phyloP scores from a whole-genome alignment of 148 eudicot species.

The Chenopodium suecicum region DNA sequence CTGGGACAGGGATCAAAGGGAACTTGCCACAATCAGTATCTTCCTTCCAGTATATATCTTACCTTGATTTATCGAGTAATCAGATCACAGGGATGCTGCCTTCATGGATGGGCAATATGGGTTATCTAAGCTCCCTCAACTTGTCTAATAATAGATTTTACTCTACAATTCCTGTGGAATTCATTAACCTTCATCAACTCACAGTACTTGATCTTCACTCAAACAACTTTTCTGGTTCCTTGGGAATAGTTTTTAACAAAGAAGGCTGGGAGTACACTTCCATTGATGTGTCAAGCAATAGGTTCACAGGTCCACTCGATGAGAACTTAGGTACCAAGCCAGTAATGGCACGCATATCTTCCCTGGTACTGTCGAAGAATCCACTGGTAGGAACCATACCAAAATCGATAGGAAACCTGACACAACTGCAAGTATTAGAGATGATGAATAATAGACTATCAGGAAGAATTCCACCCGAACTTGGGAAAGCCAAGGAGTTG shows the following conservation, averaged over 20 bases:
- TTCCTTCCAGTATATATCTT: too few species aligned
- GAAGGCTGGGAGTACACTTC: constrained; percentile 41
- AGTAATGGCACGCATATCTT: constrained; percentile 32
- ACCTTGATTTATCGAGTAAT: constrained; percentile 69
- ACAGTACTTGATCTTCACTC: constrained; percentile 61
- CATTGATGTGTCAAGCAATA: constrained; percentile 58
- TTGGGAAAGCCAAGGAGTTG: too few species aligned
- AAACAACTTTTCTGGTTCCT: constrained; percentile 51
- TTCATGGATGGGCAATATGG: constrained; percentile 72
- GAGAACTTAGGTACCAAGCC: constrained; percentile 38
- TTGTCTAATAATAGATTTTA: constrained; percentile 55
- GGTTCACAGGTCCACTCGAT: constrained; percentile 51
- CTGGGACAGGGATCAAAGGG: constrained; percentile 56
- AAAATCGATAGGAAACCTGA: constrained; percentile 50
- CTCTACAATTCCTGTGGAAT: constrained; percentile 44
- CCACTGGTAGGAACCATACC: constrained; percentile 62
- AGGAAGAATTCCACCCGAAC: constrained; percentile 16
- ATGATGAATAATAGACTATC: constrained; percentile 36
- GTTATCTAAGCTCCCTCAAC: constrained; percentile 49
- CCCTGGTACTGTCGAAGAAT: constrained; percentile 54
- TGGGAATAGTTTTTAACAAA: constrained; percentile 39
- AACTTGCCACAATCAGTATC: constrained; percentile 41
- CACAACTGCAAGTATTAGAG: constrained; percentile 33
- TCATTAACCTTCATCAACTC: constrained; percentile 42
- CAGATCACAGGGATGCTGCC: constrained; percentile 56